Conservation (phyloP, 306 rosid genomes). For the Quercus suber region DNA sequence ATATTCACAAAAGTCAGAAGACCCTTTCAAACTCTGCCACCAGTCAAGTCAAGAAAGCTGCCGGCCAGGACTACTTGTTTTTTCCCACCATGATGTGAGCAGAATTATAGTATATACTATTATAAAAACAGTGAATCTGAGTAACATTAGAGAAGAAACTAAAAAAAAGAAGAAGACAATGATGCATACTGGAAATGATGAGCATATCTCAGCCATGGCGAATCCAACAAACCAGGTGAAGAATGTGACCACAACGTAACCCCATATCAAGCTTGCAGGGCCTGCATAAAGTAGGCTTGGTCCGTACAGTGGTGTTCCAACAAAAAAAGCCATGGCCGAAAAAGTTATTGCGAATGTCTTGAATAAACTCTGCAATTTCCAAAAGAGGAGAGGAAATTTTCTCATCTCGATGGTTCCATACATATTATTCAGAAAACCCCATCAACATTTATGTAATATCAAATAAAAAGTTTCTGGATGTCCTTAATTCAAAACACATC, state of each 20-base stretch:
- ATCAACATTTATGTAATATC: not conserved
- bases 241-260: constrained; percentile 18
- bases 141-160: not conserved
- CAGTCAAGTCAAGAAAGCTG: not conserved
- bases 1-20: not conserved
- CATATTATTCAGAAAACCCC: not conserved
- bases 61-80: not conserved
- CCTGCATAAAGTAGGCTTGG: constrained; percentile 31
- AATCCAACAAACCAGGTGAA: constrained; percentile 40
- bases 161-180: not conserved
- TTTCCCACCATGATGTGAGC: not conserved
- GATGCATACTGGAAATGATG: constrained; percentile 31
- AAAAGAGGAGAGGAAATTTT: not conserved
- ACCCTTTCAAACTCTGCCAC: not conserved
- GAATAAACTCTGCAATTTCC: constrained; percentile 16
- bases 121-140: not conserved
- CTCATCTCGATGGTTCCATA: too few species aligned
- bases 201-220: constrained; percentile 40
- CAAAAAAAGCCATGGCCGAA: constrained; percentile 30
- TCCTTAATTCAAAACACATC: too few species aligned
- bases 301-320: constrained; percentile 34
- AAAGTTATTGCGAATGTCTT: constrained; percentile 37
- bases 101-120: not conserved
- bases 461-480: not conserved
- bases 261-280: constrained; percentile 35